Base-by-base conservation (phyloP, 768 basidiomycete genomes). In the Holtermanniella nyarrowii region DNA sequence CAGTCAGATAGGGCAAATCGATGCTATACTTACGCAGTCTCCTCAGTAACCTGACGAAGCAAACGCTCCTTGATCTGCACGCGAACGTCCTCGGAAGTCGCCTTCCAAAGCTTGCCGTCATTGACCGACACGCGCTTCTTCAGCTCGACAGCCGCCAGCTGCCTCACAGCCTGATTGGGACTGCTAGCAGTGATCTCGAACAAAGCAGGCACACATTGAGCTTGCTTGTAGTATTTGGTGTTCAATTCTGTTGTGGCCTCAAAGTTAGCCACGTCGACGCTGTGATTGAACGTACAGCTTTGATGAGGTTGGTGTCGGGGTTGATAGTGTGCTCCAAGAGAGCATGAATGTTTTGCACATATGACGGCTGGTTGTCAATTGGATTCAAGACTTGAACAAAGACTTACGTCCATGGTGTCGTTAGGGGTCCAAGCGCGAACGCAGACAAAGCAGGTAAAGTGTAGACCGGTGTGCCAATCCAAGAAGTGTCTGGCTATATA, bases 101-200 rank as follows among this genome's bases (percentile, higher is more conserved):
- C 75, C 18, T 80, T 75, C 95, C 95, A 99, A 26, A 91, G 73
- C 68, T 79, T 80, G 46, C 84, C 85, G 59, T 84, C 86, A 62
- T 83, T 83, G 68, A 82, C 79, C 23, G 78, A 71, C 54, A 96
- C 80, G 52, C 93, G 86, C 77, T 99, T 99, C 62, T 93, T 80
- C 69, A 96, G 78, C 74, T 99, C 95, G 50, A 96, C 90, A 5
- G 91, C 90, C 44, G 91, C 88, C 20, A 99, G 79, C 81, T 99
- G 95, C 55, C 89, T 71, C 65, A 95, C 91, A 48, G 84, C 75
- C 61, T 79, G 75, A 63, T 93, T 84, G n/a, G 85, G 85, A 31
- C 86, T 84, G 69, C 79, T 84, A 31, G 85, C 84, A 46, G 89
- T 77, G 67, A 96, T 86, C 65, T 81, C 82, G 49, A 86, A 85